Base-by-base conservation (phyloP, 2,329 filamentous ascomycete species). In the Ophiostoma quercus region DNA sequence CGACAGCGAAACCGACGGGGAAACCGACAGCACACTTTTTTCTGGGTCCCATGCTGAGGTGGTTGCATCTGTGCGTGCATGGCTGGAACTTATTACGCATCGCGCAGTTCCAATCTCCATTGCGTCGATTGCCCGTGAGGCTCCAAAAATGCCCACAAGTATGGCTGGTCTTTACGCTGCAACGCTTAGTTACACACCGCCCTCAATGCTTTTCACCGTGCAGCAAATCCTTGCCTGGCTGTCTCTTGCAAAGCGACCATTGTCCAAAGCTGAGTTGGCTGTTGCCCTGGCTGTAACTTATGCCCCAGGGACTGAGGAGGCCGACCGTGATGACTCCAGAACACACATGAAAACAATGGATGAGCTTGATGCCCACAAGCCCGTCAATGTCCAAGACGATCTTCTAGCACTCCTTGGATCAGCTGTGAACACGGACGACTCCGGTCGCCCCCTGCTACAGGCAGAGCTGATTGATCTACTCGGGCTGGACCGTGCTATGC, bases 191-290 rank as follows among this genome's bases (percentile, higher is more conserved):
- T 63, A 63, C 29, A 34, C 60, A 9, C 60, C 60, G n/a, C 60
- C 29, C 5, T 7, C 25, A 1, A 19, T 63, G 60, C 29, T 63
- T n/a, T 29, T 37, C 16, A 63, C 60, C 7, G 6, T 63, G 12
- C 60, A 63, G 32, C 60, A 63, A 12, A 32, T 63, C 7, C 60
- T 63, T n/a, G 60, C 60, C 8, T 63, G 29, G 60, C 60, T 63
- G 12, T 63, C 29, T 16, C 60, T 63, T 11, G 12, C 60, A 11
- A 63, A 34, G 32, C 25, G 60, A 14, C 60, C 60, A n/a, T n/a
- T 63, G 29, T 39, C 60, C 60, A 34, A 34, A 34, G 60, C 60
- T 19, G 29, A 63, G 16, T 12, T 63, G 0, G 60, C 60, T 19
- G 29, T 63, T 37, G 60, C 29, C 0, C 16, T 63, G 29, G 60